A percentile compares a stretch with the other conserved stretches of the same genome.
These are phyloP conservation scores for Litchi chinensis DNA, from an alignment of 345 rosid species.

Conservation along the genomic window DNA sequence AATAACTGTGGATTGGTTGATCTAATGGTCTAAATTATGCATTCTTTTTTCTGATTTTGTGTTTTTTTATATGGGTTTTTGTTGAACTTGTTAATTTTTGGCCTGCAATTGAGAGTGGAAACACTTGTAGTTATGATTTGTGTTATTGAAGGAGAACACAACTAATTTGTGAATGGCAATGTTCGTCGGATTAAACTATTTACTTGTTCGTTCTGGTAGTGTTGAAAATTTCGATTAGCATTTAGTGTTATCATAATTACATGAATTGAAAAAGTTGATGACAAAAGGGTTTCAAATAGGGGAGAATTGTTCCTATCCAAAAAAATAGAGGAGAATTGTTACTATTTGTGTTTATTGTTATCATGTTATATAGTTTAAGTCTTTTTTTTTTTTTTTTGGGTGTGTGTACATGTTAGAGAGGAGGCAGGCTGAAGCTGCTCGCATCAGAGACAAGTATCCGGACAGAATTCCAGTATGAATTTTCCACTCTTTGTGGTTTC, in stretches of 20 bases:
- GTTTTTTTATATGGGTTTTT: neutral
- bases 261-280: neutral
- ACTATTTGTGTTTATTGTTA: neutral
- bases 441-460: constrained; percentile 93
- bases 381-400: constrained; percentile 1
- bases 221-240: neutral
- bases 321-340: neutral
- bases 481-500: neutral
- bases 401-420: constrained; percentile 54
- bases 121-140: neutral
- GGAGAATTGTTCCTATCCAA: neutral
- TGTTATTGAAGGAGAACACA: neutral
- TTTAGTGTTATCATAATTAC: neutral
- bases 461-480: constrained; percentile 90
- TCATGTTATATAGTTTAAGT: neutral
- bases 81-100: neutral
- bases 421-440: constrained; percentile 94
- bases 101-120: neutral
- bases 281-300: neutral
- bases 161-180: neutral
- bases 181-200: neutral
- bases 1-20: neutral
- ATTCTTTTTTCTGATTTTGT: neutral
- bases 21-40: neutral
- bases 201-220: neutral